Evolutionary conservation across 2,329 filamentous ascomycete genomes (phyloP).

Genomic region (Neofusicoccum sp.): DNA sequence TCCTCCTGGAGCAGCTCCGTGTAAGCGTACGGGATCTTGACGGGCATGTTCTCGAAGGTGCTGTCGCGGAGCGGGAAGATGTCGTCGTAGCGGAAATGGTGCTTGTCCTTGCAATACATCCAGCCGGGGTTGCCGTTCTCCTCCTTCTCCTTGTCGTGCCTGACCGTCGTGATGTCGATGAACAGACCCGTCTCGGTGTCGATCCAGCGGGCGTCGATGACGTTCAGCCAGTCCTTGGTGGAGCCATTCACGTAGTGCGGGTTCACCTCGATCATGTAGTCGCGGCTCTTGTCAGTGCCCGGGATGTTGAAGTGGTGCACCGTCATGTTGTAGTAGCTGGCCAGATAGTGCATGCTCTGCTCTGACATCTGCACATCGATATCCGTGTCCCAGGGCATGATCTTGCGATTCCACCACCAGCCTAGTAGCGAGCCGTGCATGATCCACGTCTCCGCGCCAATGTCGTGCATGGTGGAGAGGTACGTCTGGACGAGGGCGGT

Average conservation of each 20-base stretch:
- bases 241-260: conserved; percentile 54
- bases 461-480: conserved; percentile 57
- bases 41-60: conserved; percentile 56
- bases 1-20: conserved; percentile 57
- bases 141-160: conserved; percentile 47
- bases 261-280: conserved; percentile 63
- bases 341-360: conserved; percentile 57
- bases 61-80: conserved; percentile 61
- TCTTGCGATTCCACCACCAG: conserved; percentile 65
- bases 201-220: conserved; percentile 65
- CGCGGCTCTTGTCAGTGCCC: conserved; percentile 27
- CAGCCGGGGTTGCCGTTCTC: conserved; percentile 42
- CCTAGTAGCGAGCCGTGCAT: conserved; percentile 64
- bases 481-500: conserved; percentile 59
- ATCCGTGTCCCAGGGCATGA: conserved; percentile 65
- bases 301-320: conserved; percentile 49
- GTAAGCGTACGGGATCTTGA: conserved; percentile 61
- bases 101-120: conserved; percentile 61
- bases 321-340: conserved; percentile 64
- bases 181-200: conserved; percentile 62
- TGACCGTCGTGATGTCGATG: conserved; percentile 63
- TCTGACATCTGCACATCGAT: conserved; percentile 63
- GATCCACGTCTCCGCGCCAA: conserved; percentile 63
- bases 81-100: conserved; percentile 55
- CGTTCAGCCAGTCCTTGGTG: conserved; percentile 51